phyloP scores from a whole-genome alignment of 768 basidiomycete species.

The Rhodotorula babjevae region DNA sequence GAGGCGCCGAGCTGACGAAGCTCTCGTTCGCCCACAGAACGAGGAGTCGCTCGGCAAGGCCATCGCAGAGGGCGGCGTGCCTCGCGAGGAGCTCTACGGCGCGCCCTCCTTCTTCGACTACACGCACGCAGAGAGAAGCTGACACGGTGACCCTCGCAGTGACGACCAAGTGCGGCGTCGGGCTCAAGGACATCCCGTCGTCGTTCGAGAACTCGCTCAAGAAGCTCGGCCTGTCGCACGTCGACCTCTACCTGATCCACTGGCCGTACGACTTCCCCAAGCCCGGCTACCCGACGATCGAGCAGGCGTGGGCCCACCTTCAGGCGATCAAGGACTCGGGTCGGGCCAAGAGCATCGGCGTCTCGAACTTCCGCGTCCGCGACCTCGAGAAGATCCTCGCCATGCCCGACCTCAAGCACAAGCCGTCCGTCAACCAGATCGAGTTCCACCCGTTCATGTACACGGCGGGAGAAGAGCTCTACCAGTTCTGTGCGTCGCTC shows the following conservation, averaged over 20 bases:
- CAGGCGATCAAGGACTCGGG: conserved; percentile 57
- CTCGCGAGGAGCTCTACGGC: conserved; percentile 51
- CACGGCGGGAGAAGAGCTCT: conserved; percentile 39
- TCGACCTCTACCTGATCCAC: conserved; percentile 33
- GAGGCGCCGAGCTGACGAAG: neutral
- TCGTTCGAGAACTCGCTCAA: conserved; percentile 56
- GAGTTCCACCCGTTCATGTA: conserved; percentile 49
- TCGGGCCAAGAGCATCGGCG: conserved; percentile 49
- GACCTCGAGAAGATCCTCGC: conserved; percentile 46
- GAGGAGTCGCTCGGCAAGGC: conserved; percentile 43
- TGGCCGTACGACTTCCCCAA: conserved; percentile 36
- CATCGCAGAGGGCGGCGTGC: conserved; percentile 40
- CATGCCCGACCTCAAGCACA: conserved; percentile 44
- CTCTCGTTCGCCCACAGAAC: neutral
- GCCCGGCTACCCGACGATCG: conserved; percentile 18
- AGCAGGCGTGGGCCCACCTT: conserved; percentile 49
- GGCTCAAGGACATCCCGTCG: conserved; percentile 49
- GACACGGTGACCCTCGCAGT: neutral
- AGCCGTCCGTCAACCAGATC: conserved; percentile 49
- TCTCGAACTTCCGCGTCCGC: conserved; percentile 48
- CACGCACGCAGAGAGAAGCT: too few relatives aligned
- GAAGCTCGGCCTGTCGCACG: conserved; percentile 55
- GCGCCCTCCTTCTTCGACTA: neutral
- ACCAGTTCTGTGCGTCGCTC: conserved; percentile 31
- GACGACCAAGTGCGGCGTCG: conserved; percentile 35